These are phyloP conservation scores for Xylaria sp. DNA, from an alignment of 2,329 filamentous ascomycete species.

Conservation along the genomic window DNA sequence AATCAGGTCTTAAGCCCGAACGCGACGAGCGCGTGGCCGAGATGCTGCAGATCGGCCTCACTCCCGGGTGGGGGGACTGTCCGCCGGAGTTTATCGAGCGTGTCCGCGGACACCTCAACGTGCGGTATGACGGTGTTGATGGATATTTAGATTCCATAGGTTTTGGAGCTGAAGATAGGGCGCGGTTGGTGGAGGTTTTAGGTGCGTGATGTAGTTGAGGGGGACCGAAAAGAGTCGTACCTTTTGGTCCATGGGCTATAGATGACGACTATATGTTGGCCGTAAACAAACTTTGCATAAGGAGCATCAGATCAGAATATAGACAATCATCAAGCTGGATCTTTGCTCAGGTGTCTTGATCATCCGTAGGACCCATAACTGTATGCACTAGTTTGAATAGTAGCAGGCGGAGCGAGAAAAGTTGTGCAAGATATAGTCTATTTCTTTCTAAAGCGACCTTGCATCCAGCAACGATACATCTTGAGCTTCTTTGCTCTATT, in stretches of 20 bases:
- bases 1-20: slow-evolving; percentile 68
- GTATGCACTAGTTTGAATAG: background rate
- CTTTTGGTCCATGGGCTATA: background rate
- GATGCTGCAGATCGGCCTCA: slow-evolving; percentile 75
- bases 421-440: slow-evolving; percentile 49
- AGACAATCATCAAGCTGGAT: background rate
- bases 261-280: background rate
- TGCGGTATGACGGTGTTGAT: slow-evolving; percentile 73
- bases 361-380: background rate
- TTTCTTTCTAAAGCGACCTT: slow-evolving; percentile 82
- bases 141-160: slow-evolving; percentile 74
- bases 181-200: slow-evolving; percentile 55
- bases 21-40: slow-evolving; percentile 73
- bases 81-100: slow-evolving; percentile 71
- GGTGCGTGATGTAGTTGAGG: slow-evolving; percentile 51
- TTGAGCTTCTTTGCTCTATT: slow-evolving; percentile 92
- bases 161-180: slow-evolving; percentile 59
- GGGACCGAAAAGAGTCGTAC: background rate
- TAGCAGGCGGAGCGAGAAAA: background rate
- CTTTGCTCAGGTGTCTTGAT: background rate
- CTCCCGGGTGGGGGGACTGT: slow-evolving; percentile 77
- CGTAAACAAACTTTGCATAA: background rate
- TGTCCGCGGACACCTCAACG: slow-evolving; percentile 67
- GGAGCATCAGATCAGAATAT: background rate
- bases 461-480: slow-evolving; percentile 99